These are phyloP conservation scores for Chamaecrista fasciculata DNA, from an alignment of 306 rosid genomes.

Conservation along the genomic window DNA sequence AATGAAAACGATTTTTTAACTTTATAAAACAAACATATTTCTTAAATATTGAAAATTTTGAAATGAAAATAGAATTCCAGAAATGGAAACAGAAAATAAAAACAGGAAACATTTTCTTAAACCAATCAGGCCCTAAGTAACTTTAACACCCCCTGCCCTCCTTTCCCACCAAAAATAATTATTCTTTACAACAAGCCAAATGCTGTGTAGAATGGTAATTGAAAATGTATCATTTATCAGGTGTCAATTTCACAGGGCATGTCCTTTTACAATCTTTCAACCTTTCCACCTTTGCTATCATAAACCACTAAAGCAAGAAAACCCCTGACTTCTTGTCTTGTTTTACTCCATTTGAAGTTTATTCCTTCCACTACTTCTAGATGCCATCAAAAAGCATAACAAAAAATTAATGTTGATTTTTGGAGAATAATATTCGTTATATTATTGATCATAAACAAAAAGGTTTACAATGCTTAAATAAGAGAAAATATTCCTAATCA, in stretches of 20 bases:
- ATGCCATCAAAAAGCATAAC: neutral
- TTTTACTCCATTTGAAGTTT: neutral
- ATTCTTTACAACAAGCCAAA: neutral
- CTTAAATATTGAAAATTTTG: too few species aligned
- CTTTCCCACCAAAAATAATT: too few species aligned
- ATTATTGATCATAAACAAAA: too few species aligned
- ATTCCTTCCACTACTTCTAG: neutral
- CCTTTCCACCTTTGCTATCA: conserved; percentile 6
- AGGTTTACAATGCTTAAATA: too few species aligned
- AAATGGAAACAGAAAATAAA: too few species aligned
- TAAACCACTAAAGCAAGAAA: neutral
- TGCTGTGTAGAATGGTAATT: neutral
- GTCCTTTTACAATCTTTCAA: neutral
- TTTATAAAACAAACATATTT: too few species aligned
- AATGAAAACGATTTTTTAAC: too few species aligned
- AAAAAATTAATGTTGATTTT: neutral
- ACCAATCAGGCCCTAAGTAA: too few species aligned
- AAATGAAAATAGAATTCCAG: too few species aligned
- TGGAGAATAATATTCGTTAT: too few species aligned
- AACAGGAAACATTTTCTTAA: too few species aligned
- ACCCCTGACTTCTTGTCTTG: neutral
- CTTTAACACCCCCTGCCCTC: neutral
- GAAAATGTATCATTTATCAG: neutral
- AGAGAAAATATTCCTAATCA: too few species aligned
- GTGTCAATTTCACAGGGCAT: neutral